A percentile compares a stretch with the other conserved stretches of the same genome.
phyloP scores from a whole-genome alignment of 495 filamentous ascomycete species.

The Thermochaetoides thermophila region DNA sequence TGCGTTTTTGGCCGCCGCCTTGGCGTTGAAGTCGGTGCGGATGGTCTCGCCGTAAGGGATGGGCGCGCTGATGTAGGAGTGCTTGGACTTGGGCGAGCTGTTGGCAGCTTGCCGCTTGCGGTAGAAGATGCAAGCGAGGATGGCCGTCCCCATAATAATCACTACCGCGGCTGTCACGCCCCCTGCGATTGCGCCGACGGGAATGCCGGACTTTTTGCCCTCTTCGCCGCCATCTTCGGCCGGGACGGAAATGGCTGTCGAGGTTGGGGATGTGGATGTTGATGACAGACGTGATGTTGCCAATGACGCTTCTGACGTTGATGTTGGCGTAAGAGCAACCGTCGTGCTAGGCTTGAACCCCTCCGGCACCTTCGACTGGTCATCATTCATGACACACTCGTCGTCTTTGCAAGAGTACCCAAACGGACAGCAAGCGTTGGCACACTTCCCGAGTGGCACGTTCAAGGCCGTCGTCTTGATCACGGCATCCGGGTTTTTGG shows the following conservation, averaged over 20 bases:
- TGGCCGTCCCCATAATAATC: conserved; percentile 14
- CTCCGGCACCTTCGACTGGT: conserved; percentile 24
- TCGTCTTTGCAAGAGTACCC: conserved; percentile 52
- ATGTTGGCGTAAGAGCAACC: too few relatives aligned
- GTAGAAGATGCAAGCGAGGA: conserved; percentile 18
- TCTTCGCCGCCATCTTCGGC: not conserved
- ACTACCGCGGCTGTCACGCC: conserved; percentile 14
- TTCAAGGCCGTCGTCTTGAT: conserved; percentile 56
- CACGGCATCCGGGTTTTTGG: conserved; percentile 39
- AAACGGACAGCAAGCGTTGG: conserved; percentile 58
- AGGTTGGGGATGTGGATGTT: too few relatives aligned
- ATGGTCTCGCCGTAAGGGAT: too few relatives aligned
- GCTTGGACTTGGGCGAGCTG: conserved; percentile 19
- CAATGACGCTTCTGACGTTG: too few relatives aligned
- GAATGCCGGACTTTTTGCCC: conserved; percentile 2
- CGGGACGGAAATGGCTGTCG: conserved; percentile 1
- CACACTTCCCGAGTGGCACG: conserved; percentile 41
- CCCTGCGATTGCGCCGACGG: conserved; percentile 11
- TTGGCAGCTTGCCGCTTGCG: conserved; percentile 12
- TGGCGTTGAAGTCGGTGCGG: too few relatives aligned
- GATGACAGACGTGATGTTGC: too few relatives aligned
- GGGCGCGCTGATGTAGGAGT: too few relatives aligned
- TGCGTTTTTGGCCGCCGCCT: too few relatives aligned
- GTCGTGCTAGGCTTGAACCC: too few relatives aligned
- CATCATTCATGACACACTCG: conserved; percentile 23